Base-by-base conservation (phyloP, 1,284 basidiomycete genomes). In the Somion occarium region DNA sequence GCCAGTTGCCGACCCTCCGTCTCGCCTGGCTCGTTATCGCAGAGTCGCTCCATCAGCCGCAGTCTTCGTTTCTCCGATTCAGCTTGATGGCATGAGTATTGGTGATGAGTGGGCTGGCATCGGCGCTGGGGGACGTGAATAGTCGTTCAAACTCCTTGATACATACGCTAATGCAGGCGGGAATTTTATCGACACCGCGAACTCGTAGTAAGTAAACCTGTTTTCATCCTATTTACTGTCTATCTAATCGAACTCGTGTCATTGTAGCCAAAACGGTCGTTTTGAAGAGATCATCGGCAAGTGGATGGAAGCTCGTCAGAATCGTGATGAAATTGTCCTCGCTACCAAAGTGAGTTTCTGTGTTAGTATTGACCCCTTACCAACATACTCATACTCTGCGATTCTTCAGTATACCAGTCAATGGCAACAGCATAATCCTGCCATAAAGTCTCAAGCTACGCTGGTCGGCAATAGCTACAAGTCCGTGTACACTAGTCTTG, bases 141-240 rank as follows among this genome's bases (percentile, higher is more conserved):
- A 53, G 19, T 58, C 58, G 20, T 75, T 78, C 63, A 67, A 73
- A 61, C 64, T 80, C 1, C 66, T 81, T 3, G 73, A 82, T 47
- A 69, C 74, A 0, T 80, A 64, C 53, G 75, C 63, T 39, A 69
- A 75, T 26, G 69, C 64, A 1, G 73, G 71, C 15, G 76, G 79
- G 15, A 81, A 80, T 57, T 78, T 80, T 49, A 76, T 82, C 54
- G 78, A 82, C 54, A 82, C 78, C 0, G 69, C 79, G n/a, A 78
- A 74, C 50, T 64, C 60, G 52, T 78, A 79, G 75, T 70, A 55
- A 39, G 71, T 59, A 5, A 13, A 20, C 37, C n/a, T 9, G 27
- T 11, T 13, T 20, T 19, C 18, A 5, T 11, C 12, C 18, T 5
- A 30, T 7, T 7, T 22, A 19, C 20, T 41, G 7, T 18, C 19